A percentile compares a stretch with the other conserved stretches of the same genome.
Conservation (phyloP, 148 eudicot genomes). For the Limonium bicolor region DNA sequence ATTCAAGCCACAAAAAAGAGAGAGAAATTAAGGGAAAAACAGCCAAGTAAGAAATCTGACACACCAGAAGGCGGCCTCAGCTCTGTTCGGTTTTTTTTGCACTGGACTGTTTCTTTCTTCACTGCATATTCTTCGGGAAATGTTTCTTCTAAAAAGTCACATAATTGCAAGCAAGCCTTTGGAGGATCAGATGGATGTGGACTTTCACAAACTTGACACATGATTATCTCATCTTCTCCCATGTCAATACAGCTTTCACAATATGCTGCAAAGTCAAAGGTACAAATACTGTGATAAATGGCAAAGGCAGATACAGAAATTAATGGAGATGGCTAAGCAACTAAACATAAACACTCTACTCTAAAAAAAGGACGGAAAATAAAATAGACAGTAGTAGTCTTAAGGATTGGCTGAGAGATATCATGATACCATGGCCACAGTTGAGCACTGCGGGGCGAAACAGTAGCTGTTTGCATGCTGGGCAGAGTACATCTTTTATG, state of each 20-base stretch:
- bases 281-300: too few species aligned
- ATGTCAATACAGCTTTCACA: conserved; percentile 48
- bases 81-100: conserved; percentile 18
- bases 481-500: conserved; percentile 39
- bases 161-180: conserved; percentile 55
- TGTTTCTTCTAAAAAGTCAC: conserved; percentile 47
- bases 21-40: neutral
- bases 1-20: neutral
- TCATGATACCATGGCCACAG: conserved; percentile 70
- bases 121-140: conserved; percentile 35
- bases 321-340: neutral
- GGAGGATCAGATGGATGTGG: conserved; percentile 49
- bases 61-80: conserved; percentile 27
- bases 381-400: neutral
- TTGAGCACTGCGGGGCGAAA: conserved; percentile 60
- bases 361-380: neutral
- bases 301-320: too few species aligned
- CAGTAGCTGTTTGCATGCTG: conserved; percentile 46
- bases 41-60: conserved; percentile 5
- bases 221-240: conserved; percentile 31
- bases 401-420: neutral
- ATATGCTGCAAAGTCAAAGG: conserved; percentile 22
- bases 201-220: conserved; percentile 45
- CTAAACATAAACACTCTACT: neutral
- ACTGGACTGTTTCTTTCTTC: conserved; percentile 23